A percentile compares a stretch with the other conserved stretches of the same genome.
These are phyloP conservation scores for Pyrenophora seminiperda DNA, from an alignment of 2,329 filamentous ascomycete genomes.

Conservation along the genomic window DNA sequence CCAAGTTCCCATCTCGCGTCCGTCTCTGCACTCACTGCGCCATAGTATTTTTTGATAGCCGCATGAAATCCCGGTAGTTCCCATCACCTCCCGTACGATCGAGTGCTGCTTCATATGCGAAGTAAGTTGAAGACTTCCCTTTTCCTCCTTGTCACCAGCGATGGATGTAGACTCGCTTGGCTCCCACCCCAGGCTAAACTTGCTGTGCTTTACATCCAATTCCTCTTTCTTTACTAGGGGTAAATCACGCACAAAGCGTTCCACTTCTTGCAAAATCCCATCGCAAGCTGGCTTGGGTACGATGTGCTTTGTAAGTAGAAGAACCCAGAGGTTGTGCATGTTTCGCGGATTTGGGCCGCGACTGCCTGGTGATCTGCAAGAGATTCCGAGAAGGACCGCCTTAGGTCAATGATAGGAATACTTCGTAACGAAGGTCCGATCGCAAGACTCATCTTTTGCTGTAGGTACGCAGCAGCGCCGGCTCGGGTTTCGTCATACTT, in stretches of 20 bases:
- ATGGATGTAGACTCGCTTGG: constrained; percentile 50
- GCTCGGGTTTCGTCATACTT: constrained; percentile 41
- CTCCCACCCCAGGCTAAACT: constrained; percentile 51
- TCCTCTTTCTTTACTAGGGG: constrained; percentile 44
- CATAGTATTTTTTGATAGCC: constrained; percentile 48
- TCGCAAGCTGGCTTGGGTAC: constrained; percentile 35
- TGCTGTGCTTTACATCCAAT: constrained; percentile 48
- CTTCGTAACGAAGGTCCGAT: constrained; percentile 37
- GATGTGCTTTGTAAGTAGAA: constrained; percentile 50
- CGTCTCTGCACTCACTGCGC: constrained; percentile 26
- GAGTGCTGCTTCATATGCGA: constrained; percentile 49
- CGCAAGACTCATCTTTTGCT: constrained; percentile 14
- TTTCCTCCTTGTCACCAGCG: constrained; percentile 49
- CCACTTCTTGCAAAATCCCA: constrained; percentile 45
- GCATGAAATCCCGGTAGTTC: constrained; percentile 48
- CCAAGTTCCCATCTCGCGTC: no score
- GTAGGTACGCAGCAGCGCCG: constrained; percentile 45
- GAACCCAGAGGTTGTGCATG: constrained; percentile 50
- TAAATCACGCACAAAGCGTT: constrained; percentile 46
- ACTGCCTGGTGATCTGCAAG: constrained; percentile 43
- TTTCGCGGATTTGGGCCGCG: constrained; percentile 47
- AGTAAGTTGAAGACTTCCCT: constrained; percentile 54
- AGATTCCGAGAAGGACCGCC: constrained; percentile 42
- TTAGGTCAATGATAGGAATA: constrained; percentile 49
- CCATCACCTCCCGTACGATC: constrained; percentile 51